Evolutionary conservation across 805 yeast species (phyloP).

Genomic region (Hanseniaspora clermontiae): DNA sequence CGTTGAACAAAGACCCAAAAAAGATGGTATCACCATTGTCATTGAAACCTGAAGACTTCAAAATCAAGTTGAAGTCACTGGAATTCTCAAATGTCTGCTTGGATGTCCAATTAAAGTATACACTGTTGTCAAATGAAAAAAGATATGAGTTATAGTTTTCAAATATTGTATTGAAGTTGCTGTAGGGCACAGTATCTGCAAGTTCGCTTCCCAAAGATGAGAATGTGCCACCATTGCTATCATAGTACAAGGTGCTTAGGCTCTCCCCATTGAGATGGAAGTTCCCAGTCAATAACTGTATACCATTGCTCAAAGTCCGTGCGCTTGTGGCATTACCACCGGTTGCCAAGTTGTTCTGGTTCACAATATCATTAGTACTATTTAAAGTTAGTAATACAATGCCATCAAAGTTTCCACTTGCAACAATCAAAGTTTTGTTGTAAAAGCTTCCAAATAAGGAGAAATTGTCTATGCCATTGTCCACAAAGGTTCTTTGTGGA

Average conservation of each 20-base stretch:
- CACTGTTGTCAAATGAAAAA: slow-evolving; percentile 20
- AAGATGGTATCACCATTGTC: slow-evolving; percentile 26
- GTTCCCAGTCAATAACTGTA: slow-evolving; percentile 18
- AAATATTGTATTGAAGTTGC: slow-evolving; percentile 19
- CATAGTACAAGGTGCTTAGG: slow-evolving; percentile 17
- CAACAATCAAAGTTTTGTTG: slow-evolving; percentile 31
- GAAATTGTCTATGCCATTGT: slow-evolving; percentile 26
- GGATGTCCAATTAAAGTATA: slow-evolving; percentile 24
- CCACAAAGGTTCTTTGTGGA: slow-evolving; percentile 27
- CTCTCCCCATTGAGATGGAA: slow-evolving; percentile 15
- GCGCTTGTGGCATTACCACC: slow-evolving; percentile 21
- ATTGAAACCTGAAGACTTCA: slow-evolving; percentile 24
- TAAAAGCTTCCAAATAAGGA: slow-evolving; percentile 28
- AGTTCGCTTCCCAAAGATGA: slow-evolving; percentile 11
- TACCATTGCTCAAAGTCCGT: slow-evolving; percentile 30
- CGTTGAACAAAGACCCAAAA: slow-evolving; percentile 33
- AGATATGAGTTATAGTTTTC: neutral
- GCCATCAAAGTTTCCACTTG: slow-evolving; percentile 36
- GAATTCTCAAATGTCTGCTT: slow-evolving; percentile 18
- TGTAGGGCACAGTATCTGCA: slow-evolving; percentile 9
- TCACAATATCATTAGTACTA: slow-evolving; percentile 16
- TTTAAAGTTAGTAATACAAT: slow-evolving; percentile 28
- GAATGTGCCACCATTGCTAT: slow-evolving; percentile 20
- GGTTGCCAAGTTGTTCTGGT: slow-evolving; percentile 13
- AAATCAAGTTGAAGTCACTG: slow-evolving; percentile 20